A percentile compares a stretch with the other conserved stretches of the same genome.
Evolutionary conservation across 129 eudicot genomes (phyloP).

Genomic region (Pseudognaphalium luteoalbum): DNA sequence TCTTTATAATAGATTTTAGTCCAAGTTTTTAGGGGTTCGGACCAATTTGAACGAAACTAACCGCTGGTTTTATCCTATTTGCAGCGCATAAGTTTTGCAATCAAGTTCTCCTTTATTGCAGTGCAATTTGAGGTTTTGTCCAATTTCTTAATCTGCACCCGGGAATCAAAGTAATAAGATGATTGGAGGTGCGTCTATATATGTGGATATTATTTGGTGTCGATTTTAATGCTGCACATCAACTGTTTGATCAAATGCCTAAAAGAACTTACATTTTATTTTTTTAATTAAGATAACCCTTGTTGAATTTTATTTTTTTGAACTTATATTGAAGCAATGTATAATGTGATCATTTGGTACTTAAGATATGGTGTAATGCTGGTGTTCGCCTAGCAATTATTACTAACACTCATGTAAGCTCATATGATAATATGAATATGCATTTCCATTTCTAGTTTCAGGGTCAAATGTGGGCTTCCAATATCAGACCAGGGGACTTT

Average conservation of each 20-base stretch:
- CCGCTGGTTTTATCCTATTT: slow-evolving; percentile 10
- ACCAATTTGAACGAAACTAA: slow-evolving; percentile 3
- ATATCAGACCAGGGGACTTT: slow-evolving; percentile 33
- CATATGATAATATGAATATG: too few species aligned
- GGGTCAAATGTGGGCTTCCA: slow-evolving; percentile 43
- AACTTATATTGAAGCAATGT: background rate
- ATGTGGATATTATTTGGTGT: background rate
- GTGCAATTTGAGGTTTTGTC: background rate
- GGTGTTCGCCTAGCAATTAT: background rate
- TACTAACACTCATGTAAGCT: slow-evolving; percentile 13
- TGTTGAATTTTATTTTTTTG: background rate
- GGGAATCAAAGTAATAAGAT: slow-evolving; percentile 22
- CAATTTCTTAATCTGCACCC: slow-evolving; percentile 15
- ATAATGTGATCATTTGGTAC: slow-evolving; percentile 12
- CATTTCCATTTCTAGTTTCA: slow-evolving; percentile 25
- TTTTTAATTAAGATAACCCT: background rate
- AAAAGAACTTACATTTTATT: slow-evolving; percentile 14
- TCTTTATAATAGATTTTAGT: background rate
- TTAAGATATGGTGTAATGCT: background rate
- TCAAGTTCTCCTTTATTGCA: background rate
- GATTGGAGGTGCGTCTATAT: slow-evolving; percentile 27
- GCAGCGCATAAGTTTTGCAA: slow-evolving; percentile 5
- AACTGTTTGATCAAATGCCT: slow-evolving; percentile 31
- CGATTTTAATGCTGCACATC: slow-evolving; percentile 20
- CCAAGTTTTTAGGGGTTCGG: background rate